Percentiles rank a stretch among this genome's conserved stretches.
phyloP scores from a whole-genome alignment of 2,329 filamentous ascomycete species.

The Pseudonectria buxi region DNA sequence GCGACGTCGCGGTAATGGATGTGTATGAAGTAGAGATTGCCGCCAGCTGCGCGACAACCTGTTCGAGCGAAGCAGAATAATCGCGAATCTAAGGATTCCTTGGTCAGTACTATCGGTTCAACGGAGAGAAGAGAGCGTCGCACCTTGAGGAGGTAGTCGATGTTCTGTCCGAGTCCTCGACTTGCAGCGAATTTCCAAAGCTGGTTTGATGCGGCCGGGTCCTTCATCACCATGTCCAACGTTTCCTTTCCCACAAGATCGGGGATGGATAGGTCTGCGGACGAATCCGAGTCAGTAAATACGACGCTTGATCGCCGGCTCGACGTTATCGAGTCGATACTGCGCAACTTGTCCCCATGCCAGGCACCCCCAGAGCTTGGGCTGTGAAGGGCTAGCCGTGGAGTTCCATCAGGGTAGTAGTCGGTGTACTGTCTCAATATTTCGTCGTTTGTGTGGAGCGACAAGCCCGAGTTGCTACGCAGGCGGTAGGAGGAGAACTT shows the following conservation, averaged over 20 bases:
- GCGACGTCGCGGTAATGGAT: constrained; percentile 35
- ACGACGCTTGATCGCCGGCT: constrained; percentile 21
- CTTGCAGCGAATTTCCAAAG: constrained; percentile 44
- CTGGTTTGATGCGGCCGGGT: constrained; percentile 39
- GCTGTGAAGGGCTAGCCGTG: constrained; percentile 18
- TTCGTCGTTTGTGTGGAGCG: constrained; percentile 37
- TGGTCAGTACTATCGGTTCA: constrained; percentile 1
- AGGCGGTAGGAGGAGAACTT: constrained; percentile 26
- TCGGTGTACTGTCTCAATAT: constrained; percentile 40
- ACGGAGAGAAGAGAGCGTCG: constrained; percentile 6
- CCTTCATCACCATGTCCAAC: constrained; percentile 43
- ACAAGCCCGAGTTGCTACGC: constrained; percentile 41
- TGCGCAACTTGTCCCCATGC: constrained; percentile 18
- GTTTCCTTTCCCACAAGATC: constrained; percentile 45
- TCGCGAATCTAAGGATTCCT: constrained; percentile 29
- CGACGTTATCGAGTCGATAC: constrained; percentile 22
- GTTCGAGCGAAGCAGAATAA: constrained; percentile 38
- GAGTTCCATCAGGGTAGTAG: constrained; percentile 35
- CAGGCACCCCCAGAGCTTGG: constrained; percentile 8
- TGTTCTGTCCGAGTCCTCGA: constrained; percentile 39
- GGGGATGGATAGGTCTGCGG: constrained; percentile 26
- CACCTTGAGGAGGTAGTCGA: constrained; percentile 46
- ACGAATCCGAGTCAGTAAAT: constrained; percentile 21
- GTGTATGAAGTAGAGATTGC: constrained; percentile 38
- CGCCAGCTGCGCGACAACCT: constrained; percentile 33